Base-by-base conservation (phyloP, 2,329 filamentous ascomycete genomes). In the Fusarium sp. region DNA sequence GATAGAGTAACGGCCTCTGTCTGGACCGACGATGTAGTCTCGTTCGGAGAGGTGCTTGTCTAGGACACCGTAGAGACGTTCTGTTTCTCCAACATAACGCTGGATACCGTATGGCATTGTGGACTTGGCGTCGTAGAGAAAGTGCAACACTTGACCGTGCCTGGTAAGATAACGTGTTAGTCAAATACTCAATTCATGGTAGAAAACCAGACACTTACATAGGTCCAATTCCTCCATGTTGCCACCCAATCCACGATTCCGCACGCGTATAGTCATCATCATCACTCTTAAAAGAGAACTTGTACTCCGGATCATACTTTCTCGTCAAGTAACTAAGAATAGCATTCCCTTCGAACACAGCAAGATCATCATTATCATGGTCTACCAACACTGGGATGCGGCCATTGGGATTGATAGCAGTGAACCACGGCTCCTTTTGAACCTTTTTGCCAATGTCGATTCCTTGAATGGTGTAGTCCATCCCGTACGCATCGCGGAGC, bases 131-230 rank as follows among this genome's bases (percentile, higher is more conserved):
- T 88, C 86, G 55, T 53, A 53, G 24, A 83, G 79, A 82, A 95
- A 95, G 81, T 95, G 91, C 79, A 92, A 91, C 63, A 91, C 89
- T 78, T 94, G 92, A 25, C 89, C 92, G 79, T 94, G 91, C 87
- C 90, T 91, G 55, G 11, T 22, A 16, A 18, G 55, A 14, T 22
- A 16, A 18, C 2, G 32, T 79, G 78, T 54, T 4, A 74, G 59
- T 40, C 3, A 5, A 29, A 14, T 44, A 10, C 14, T 42, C 24
- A 11, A 38, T 8, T 40, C 10, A 20, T 11, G 14, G 5, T 11
- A n/a, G 8, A 24, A 6, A 12, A 18, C n/a, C 18, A 25, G 5
- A 15, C 5, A 32, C 75, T 64, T 59, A 77, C 84, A 87, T 87
- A 5, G 92, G 91, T 1, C 91, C 91, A 4, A 93, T 75, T 3